These are phyloP conservation scores for Lactifluus hygrophoroides DNA, from an alignment of 768 basidiomycete genomes.

Conservation along the genomic window DNA sequence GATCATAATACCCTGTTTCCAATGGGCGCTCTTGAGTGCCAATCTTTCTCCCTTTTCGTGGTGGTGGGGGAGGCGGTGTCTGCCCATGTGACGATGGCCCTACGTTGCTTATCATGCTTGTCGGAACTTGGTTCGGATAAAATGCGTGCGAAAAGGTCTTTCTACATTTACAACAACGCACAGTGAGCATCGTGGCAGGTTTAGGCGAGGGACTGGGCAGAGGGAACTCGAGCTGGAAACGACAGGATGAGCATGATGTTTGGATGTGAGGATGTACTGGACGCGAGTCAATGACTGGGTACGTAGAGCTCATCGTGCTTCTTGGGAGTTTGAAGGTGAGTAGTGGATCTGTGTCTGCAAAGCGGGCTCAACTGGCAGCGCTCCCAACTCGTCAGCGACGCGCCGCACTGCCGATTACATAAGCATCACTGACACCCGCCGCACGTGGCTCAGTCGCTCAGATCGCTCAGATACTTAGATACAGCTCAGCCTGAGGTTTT, in stretches of 20 bases:
- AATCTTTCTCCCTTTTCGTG: constrained; percentile 62
- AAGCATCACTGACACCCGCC: too few species aligned
- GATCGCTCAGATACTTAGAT: too few species aligned
- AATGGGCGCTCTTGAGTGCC: constrained; percentile 83
- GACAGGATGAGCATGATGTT: constrained; percentile 53
- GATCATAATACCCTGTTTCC: constrained; percentile 87
- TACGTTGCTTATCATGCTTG: neutral
- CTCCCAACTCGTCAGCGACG: too few species aligned
- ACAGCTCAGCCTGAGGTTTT: too few species aligned
- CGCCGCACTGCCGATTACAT: too few species aligned
- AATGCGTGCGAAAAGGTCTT: constrained; percentile 52
- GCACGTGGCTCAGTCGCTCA: too few species aligned
- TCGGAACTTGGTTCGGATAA: constrained; percentile 53
- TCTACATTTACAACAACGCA: constrained; percentile 67
- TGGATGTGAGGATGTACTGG: constrained; percentile 58
- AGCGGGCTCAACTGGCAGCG: too few species aligned
- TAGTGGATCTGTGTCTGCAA: too few species aligned
- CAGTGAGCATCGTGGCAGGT: constrained; percentile 47
- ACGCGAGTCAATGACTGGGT: constrained; percentile 52
- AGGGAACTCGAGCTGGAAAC: constrained; percentile 53
- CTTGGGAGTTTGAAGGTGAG: neutral
- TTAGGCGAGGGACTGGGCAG: constrained; percentile 52
- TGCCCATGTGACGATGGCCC: constrained; percentile 17
- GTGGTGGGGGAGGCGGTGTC: constrained; percentile 5
- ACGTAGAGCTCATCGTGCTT: constrained; percentile 35